Percentiles rank a stretch among this genome's conserved stretches.
phyloP scores from a whole-genome alignment of 805 yeast genomes.

The Monosporozyma solicola region DNA sequence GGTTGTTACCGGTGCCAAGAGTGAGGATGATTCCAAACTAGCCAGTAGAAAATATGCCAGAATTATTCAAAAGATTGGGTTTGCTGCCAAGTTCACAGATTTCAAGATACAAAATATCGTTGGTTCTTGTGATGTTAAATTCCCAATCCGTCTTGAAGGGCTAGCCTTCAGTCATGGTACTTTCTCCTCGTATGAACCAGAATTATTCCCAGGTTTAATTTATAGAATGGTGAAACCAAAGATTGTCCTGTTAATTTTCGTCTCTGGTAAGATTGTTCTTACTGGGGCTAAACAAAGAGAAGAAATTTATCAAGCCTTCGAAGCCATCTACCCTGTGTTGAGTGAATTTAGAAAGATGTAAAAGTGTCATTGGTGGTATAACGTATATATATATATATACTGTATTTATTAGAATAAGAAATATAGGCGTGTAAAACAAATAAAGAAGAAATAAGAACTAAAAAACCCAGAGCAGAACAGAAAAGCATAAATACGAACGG shows the following conservation, averaged over 20 bases:
- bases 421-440: not conserved
- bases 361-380: not conserved
- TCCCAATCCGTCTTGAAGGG: conserved; percentile 95
- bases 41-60: conserved; percentile 97
- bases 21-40: conserved; percentile 96
- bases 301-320: conserved; percentile 96
- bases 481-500: not conserved
- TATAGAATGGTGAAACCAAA: conserved; percentile 99
- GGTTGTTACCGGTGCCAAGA: conserved; percentile 99
- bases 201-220: conserved; percentile 93
- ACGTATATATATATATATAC: not conserved
- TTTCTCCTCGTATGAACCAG: conserved; percentile 97
- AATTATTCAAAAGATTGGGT: conserved; percentile 94
- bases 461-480: not conserved
- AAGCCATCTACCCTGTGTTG: conserved; percentile 95
- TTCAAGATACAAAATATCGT: conserved; percentile 97
- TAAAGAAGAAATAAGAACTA: not conserved
- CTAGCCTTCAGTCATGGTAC: conserved; percentile 97
- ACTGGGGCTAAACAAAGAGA: conserved; percentile 99
- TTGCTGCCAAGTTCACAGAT: conserved; percentile 95
- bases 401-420: not conserved
- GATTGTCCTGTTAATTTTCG: conserved; percentile 90
- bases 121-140: conserved; percentile 97
- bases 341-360: conserved; percentile 85
- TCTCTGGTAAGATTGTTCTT: conserved; percentile 92